phyloP scores from a whole-genome alignment of 208 protist genomes.

The Leishmania gerbilli region DNA sequence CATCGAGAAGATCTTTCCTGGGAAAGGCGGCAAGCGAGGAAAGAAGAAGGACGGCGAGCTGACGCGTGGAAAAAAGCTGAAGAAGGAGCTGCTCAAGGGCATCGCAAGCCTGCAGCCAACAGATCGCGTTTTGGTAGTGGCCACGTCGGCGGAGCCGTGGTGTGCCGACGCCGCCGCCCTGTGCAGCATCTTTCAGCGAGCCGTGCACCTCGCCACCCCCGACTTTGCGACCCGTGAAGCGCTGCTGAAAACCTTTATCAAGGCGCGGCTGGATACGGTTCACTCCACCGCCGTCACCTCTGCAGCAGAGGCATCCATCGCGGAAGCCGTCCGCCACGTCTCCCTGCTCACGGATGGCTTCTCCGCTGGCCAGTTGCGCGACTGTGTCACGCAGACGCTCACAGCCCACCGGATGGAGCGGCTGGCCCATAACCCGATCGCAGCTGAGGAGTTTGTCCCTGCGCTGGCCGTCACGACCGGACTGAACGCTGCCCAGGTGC shows the following conservation, averaged over 20 bases:
- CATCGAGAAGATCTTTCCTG: constrained; percentile 88
- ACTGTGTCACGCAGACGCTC: constrained; percentile 68
- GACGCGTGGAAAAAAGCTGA: constrained; percentile 86
- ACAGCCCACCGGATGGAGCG: constrained; percentile 70
- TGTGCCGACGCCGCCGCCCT: constrained; percentile 61
- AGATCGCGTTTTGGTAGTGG: constrained; percentile 93
- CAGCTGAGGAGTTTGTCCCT: constrained; percentile 75
- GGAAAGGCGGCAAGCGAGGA: constrained; percentile 39
- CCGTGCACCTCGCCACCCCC: constrained; percentile 79
- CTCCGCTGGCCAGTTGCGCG: constrained; percentile 59
- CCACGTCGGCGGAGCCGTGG: constrained; percentile 73
- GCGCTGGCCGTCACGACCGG: constrained; percentile 58
- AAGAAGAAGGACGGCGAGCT: constrained; percentile 68
- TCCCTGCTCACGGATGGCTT: constrained; percentile 79
- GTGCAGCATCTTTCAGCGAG: constrained; percentile 67
- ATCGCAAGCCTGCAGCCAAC: constrained; percentile 75
- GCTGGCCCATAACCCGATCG: constrained; percentile 64
- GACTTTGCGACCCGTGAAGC: constrained; percentile 86
- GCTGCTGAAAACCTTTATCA: constrained; percentile 71
- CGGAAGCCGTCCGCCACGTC: constrained; percentile 61
- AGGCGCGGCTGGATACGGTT: constrained; percentile 5
- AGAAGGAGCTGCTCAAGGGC: constrained; percentile 89
- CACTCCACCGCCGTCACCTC: constrained; percentile 19
- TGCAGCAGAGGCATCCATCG: constrained; percentile 20
- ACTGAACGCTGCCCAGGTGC: constrained; percentile 51